These are phyloP conservation scores for Sugiyamaella pinicola DNA, from an alignment of 1,139 yeast genomes.

Conservation along the genomic window DNA sequence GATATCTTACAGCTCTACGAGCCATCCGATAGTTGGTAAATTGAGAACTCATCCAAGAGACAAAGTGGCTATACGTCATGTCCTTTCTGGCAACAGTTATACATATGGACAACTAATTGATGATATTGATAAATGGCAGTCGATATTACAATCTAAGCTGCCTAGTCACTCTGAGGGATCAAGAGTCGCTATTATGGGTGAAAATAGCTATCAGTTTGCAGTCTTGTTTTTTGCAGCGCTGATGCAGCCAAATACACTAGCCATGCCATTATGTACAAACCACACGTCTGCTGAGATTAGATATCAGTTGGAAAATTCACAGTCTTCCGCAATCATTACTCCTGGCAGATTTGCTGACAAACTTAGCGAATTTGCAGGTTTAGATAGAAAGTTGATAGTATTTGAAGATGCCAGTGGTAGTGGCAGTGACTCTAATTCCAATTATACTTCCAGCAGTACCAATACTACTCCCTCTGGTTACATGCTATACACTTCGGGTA, in stretches of 20 bases:
- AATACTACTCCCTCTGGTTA: slow-evolving; percentile 34
- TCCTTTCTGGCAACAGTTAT: slow-evolving; percentile 39
- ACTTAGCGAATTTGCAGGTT: slow-evolving; percentile 30
- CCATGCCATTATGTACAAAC: slow-evolving; percentile 43
- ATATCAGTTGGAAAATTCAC: slow-evolving; percentile 40
- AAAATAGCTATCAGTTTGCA: slow-evolving; percentile 41
- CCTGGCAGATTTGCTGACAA: slow-evolving; percentile 38
- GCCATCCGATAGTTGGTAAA: slow-evolving; percentile 35
- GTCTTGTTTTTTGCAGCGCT: slow-evolving; percentile 39
- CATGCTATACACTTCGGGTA: slow-evolving; percentile 45
- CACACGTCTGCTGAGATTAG: slow-evolving; percentile 42
- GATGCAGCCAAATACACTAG: slow-evolving; percentile 38
- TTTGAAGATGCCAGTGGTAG: slow-evolving; percentile 8
- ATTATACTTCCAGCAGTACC: not conserved
- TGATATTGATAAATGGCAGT: slow-evolving; percentile 39
- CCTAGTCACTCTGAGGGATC: slow-evolving; percentile 21
- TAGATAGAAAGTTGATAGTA: slow-evolving; percentile 3
- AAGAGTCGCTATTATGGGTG: slow-evolving; percentile 44
- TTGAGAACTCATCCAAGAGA: slow-evolving; percentile 32
- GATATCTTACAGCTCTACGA: slow-evolving; percentile 1
- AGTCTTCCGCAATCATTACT: slow-evolving; percentile 37
- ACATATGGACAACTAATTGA: slow-evolving; percentile 38
- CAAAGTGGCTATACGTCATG: slow-evolving; percentile 41
- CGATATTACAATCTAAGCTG: slow-evolving; percentile 24
- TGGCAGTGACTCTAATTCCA: not conserved